Conservation (phyloP, 2,329 filamentous ascomycete genomes). For the Madurella mycetomatis region DNA sequence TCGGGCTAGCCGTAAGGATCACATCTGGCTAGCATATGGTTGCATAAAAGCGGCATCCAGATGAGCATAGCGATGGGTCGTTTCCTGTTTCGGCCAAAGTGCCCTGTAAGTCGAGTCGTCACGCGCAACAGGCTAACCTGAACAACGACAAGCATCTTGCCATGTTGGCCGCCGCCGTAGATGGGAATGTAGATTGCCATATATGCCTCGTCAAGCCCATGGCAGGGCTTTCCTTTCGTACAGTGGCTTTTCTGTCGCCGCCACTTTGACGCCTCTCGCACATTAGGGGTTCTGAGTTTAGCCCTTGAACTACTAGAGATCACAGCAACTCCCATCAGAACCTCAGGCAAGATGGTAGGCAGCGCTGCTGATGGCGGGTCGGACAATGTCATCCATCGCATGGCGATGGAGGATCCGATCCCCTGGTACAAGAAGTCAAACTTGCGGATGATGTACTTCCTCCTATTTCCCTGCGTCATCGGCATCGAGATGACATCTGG, state of each 20-base stretch:
- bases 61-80: neutral
- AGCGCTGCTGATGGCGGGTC: constrained; percentile 7
- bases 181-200: neutral
- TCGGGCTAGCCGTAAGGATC: neutral
- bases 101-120: neutral
- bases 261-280: neutral
- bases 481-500: constrained; percentile 59
- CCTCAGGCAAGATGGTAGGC: constrained; percentile 19
- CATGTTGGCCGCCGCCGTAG: neutral
- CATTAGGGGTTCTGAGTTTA: neutral
- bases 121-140: neutral
- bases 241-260: neutral
- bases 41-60: neutral
- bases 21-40: neutral
- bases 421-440: constrained; percentile 56
- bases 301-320: neutral
- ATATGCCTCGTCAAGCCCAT: neutral
- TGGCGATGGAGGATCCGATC: constrained; percentile 38
- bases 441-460: constrained; percentile 48
- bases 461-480: constrained; percentile 54
- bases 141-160: neutral
- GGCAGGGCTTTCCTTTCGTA: neutral
- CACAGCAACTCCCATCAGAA: neutral
- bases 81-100: neutral
- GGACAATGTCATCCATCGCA: constrained; percentile 35